phyloP scores from a whole-genome alignment of 805 yeast species.

The Zygosaccharomyces kombuchaensis region DNA sequence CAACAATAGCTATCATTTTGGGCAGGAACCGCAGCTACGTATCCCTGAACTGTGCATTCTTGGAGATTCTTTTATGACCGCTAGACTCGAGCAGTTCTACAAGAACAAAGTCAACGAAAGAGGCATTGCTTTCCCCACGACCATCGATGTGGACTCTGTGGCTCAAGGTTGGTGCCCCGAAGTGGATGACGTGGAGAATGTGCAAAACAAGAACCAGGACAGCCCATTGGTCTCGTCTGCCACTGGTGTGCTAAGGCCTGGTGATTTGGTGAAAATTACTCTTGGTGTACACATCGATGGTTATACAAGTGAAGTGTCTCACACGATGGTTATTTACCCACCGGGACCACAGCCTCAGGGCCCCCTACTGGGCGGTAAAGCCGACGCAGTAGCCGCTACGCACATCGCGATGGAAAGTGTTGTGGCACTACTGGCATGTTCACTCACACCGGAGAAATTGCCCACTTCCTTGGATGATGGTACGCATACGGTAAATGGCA shows the following conservation, averaged over 20 bases:
- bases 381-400: slow-evolving; percentile 87
- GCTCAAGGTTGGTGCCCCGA: slow-evolving; percentile 84
- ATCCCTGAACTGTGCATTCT: slow-evolving; percentile 71
- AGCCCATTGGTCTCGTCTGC: slow-evolving; percentile 23
- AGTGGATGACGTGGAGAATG: slow-evolving; percentile 51
- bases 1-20: slow-evolving; percentile 64
- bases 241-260: slow-evolving; percentile 43
- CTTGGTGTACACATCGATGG: slow-evolving; percentile 95
- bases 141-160: slow-evolving; percentile 77
- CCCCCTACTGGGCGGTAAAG: slow-evolving; percentile 77
- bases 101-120: slow-evolving; percentile 69
- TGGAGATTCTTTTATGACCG: slow-evolving; percentile 70
- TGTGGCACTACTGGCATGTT: slow-evolving; percentile 66
- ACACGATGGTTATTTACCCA: slow-evolving; percentile 81
- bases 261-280: slow-evolving; percentile 81
- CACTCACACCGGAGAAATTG: slow-evolving; percentile 70
- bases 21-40: slow-evolving; percentile 40
- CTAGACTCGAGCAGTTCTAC: slow-evolving; percentile 57
- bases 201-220: slow-evolving; percentile 30
- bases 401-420: slow-evolving; percentile 87
- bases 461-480: slow-evolving; percentile 46
- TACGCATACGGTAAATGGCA: slow-evolving; percentile 52
- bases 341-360: slow-evolving; percentile 52
- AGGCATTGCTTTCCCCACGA: slow-evolving; percentile 90
- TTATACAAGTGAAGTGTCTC: slow-evolving; percentile 81